Conservation (phyloP, 352 stramenopile genomes). For the Globisporangium ultimum region DNA sequence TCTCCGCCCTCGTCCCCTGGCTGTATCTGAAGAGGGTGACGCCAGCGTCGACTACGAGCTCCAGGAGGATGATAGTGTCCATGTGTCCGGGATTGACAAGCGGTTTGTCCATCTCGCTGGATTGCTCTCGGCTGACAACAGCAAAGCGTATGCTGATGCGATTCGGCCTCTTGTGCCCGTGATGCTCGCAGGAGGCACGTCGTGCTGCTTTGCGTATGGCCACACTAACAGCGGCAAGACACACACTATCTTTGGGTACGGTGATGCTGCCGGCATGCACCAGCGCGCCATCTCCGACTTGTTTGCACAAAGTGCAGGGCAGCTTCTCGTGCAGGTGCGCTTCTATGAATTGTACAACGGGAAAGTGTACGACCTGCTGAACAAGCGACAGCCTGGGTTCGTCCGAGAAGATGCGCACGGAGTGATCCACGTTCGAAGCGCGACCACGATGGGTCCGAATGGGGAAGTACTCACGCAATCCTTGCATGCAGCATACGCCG, state of each 20-base stretch:
- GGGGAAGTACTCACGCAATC: constrained; percentile 47
- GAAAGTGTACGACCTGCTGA: constrained; percentile 51
- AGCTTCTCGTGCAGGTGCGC: constrained; percentile 38
- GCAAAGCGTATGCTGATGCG: constrained; percentile 24
- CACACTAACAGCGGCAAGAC: constrained; percentile 64
- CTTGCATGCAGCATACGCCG: constrained; percentile 25
- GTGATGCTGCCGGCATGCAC: constrained; percentile 33
- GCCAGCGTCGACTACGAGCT: no score
- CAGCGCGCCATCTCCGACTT: constrained; percentile 32
- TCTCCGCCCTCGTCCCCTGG: no score
- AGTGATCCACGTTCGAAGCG: constrained; percentile 44
- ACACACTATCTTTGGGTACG: constrained; percentile 62
- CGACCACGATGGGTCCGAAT: constrained; percentile 33
- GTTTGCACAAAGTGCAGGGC: constrained; percentile 14
- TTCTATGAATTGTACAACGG: constrained; percentile 65
- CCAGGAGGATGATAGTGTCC: no score
- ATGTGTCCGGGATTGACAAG: constrained; percentile 12
- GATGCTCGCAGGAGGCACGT: constrained; percentile 28
- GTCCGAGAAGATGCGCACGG: constrained; percentile 45
- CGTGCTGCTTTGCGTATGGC: constrained; percentile 58
- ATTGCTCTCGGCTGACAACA: constrained; percentile 33
- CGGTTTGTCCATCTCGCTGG: constrained; percentile 30
- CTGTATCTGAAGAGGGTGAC: no score
- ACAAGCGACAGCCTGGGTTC: constrained; percentile 38
- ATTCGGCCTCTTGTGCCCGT: constrained; percentile 24